These are phyloP conservation scores for Isabelozyma rhagii DNA, from an alignment of 805 yeast species.

Conservation along the genomic window DNA sequence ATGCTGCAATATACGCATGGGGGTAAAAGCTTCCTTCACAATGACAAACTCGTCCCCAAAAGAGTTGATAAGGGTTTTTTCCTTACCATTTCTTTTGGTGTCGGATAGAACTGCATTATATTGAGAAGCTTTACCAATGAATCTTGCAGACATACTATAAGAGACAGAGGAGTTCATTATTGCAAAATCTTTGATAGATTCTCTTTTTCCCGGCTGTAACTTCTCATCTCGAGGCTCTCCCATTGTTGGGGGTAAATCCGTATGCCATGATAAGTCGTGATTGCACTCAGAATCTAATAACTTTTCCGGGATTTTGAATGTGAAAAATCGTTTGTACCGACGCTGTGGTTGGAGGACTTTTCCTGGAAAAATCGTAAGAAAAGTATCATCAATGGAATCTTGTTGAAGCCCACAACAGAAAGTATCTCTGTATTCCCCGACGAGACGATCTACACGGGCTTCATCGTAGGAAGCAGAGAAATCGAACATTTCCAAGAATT, in stretches of 20 bases:
- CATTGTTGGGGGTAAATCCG: constrained; percentile 34
- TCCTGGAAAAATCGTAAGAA: constrained; percentile 11
- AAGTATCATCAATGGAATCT: constrained; percentile 27
- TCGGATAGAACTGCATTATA: constrained; percentile 19
- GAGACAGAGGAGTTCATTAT: constrained; percentile 21
- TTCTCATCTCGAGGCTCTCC: constrained; percentile 18
- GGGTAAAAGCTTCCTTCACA: constrained; percentile 24
- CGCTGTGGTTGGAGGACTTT: constrained; percentile 15
- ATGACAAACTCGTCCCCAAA: constrained; percentile 40
- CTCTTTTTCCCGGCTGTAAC: constrained; percentile 4
- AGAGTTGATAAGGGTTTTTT: constrained; percentile 26
- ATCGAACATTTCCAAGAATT: constrained; percentile 49
- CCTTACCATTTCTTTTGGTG: constrained; percentile 8
- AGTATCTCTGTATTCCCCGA: constrained; percentile 17
- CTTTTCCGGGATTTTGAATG: constrained; percentile 35
- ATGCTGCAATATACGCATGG: constrained; percentile 26
- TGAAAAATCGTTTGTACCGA: constrained; percentile 36
- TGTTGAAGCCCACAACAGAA: constrained; percentile 9
- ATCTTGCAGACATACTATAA: constrained; percentile 34
- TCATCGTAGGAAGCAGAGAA: constrained; percentile 50
- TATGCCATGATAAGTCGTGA: constrained; percentile 28
- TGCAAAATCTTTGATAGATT: constrained; percentile 25
- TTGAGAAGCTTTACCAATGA: constrained; percentile 36
- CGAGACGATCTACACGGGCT: constrained; percentile 28
- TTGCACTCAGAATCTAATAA: constrained; percentile 37